phyloP scores from a whole-genome alignment of 2,329 filamentous ascomycete species.

The Xylariaceae sp. region DNA sequence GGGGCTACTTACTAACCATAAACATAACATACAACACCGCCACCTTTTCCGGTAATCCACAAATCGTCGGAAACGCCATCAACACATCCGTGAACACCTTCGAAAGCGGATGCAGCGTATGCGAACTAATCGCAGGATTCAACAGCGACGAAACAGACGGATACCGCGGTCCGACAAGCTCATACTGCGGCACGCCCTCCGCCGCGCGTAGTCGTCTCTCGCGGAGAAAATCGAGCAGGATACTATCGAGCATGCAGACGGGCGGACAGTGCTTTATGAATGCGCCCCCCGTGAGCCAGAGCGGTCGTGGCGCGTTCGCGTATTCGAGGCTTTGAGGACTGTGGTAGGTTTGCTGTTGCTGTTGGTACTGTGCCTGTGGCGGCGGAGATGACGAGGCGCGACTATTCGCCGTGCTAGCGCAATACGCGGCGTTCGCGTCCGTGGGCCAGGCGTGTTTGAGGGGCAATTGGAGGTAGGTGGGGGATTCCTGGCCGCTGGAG shows the following conservation, averaged over 20 bases:
- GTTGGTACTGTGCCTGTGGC: slow-evolving; percentile 1
- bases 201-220: slow-evolving; percentile 61
- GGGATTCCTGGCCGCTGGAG: slow-evolving; percentile 41
- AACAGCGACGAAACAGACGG: slow-evolving; percentile 74
- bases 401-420: slow-evolving; percentile 1
- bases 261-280: slow-evolving; percentile 57
- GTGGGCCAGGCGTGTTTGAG: slow-evolving; percentile 46
- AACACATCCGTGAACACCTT: slow-evolving; percentile 83
- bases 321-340: slow-evolving; percentile 11
- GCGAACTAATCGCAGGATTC: slow-evolving; percentile 58
- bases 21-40: slow-evolving; percentile 85
- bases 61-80: slow-evolving; percentile 74
- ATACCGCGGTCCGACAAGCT: slow-evolving; percentile 70
- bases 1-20: slow-evolving; percentile 46
- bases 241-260: slow-evolving; percentile 70
- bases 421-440: slow-evolving; percentile 23
- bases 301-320: slow-evolving; percentile 3
- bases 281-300: slow-evolving; percentile 22
- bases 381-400: slow-evolving; percentile 8
- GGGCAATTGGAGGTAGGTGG: slow-evolving; percentile 41
- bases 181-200: slow-evolving; percentile 57
- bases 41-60: slow-evolving; percentile 72
- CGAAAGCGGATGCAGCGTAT: slow-evolving; percentile 66
- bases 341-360: not conserved
- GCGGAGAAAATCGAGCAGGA: slow-evolving; percentile 75